Base-by-base conservation (phyloP, 2,329 filamentous ascomycete species). In the Diaporthe caulivora region DNA sequence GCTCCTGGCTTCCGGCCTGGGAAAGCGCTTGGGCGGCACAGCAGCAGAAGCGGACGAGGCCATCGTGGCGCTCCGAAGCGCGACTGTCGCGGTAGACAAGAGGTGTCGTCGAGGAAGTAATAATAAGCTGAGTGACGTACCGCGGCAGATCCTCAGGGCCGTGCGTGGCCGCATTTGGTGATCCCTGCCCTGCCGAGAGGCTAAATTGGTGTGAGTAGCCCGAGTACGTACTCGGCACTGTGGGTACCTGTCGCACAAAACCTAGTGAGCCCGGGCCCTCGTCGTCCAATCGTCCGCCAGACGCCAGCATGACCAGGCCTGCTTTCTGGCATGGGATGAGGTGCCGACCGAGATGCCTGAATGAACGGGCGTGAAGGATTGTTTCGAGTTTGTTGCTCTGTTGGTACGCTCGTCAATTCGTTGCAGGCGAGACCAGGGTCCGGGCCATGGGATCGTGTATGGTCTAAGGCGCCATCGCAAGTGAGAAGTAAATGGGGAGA, bases 1-100 rank as follows among this genome's bases (percentile, higher is more conserved):
- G 13, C 80, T 82, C 77, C 82, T 83, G 77, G 76, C 76, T 64
- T 76, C 72, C 17, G 72, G 49, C 42, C 31, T 57, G 17, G 51
- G 72, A 11, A 54, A 69, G 26, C 37, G 58, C 58, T 40, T 60
- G 49, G 34, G 17, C 44, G 44, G 24, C 24, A 24, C 24, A 13
- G 57, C 54, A 29, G 37, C 18, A 26, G 24, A 1, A 40, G 40
- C 18, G 53, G 53, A 62, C 11, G 47, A 44, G 42, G 69, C 47
- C 69, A 72, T 72, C 29, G 49, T 62, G n/a, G 53, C 37, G 70
- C 70, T 17, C n/a, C 60, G 60, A 68, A 37, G 69, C 55, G 69
- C 55, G 47, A 60, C 57, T 47, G 69, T 71, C 69, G 55, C 57
- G 42, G 58, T 44, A 34, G 69, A 54, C 55, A 71, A 10, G 54